Evolutionary conservation across 805 yeast genomes (phyloP), one percentile per base, ranked within the genome.

Genomic region (Candida yuanshanica): DNA sequence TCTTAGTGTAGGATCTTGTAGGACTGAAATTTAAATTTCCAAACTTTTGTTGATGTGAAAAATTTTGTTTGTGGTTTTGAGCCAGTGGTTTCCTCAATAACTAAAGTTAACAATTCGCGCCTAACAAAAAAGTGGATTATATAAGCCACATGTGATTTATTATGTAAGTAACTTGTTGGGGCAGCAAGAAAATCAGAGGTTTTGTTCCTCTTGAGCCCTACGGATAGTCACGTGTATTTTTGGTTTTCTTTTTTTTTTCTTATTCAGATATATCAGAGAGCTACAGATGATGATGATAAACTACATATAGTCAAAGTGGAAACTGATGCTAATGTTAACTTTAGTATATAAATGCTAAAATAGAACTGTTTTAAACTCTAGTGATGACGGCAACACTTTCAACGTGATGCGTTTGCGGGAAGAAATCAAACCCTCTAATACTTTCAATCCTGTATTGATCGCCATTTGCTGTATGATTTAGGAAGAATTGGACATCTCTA

Each of bases 391-490:
- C 91, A 16, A 87, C 87, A 57, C 91, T 79, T 61, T 87, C 96
- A 29, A 87, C 95, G 56, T 87, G 96, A 55, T 88, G 91, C 0
- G 96, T 88, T 64, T 88, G 95, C 3, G 96, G 96, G 69, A 93
- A 93, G 66, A 93, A 91, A 63, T 93, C 99, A 60, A 93, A 93
- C 1, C 99, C 99, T 56, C 88, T 79, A 20, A 93, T 70, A 51
- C 91, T 82, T 50, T 87, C 95, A 35, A 93, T 74, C 43, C 65
- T 66, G 66, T 88, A 93, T 31, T 72, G 56, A 7, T 59, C 51
- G 4, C 93, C 93, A 49, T 77, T 60, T 26, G 65, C 70, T 8
- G 91, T 81, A 27, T 79, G 72, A 46, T 73, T 75, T 42, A 90
- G 61, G 56, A 93, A 85, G 69, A 79, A 89, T 51, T 87, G 91